Base-by-base conservation (phyloP, 345 rosid species). In the Hibiscus tridactylites region DNA sequence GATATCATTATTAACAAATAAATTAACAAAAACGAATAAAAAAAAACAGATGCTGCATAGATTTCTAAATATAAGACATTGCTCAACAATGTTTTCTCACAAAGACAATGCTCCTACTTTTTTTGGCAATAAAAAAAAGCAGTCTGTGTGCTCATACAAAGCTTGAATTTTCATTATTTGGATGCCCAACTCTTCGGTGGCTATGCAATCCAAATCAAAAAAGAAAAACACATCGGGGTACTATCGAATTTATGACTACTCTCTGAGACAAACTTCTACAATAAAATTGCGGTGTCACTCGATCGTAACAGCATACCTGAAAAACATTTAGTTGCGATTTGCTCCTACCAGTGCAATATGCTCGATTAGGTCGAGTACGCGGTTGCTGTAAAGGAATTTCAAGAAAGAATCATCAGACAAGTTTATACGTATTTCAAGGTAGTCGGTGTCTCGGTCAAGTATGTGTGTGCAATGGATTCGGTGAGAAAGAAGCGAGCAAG, bases 271-370 rank as follows among this genome's bases (percentile, higher is more conserved):
- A 61, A 72, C 75, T 47, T 29, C 61, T 60, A 42, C 21, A 28
- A n/a, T 65, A 61, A 63, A 74, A 46, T 68, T 11, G 62, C 37
- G 6, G 42, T 2, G 47, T 54, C 29, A 17, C 60, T 16, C 56
- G 5, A 11, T 68, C 16, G 33, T 31, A 28, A 12, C 71, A 15
- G 56, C 72, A 9, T 56, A n/a, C 8, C 61, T 44, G 44, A 19
- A 13, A 46, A n/a, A 9, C 13, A 21, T 54, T 77, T 79, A 86
- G 61, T 76, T 62, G 74, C 29, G 79, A 74, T 63, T 77, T 52
- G 92, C 83, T 57, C 91, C 91, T 60, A 95, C 99, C 84, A 90
- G 69, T 9, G 99, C 93, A 93, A 95, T 95, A 86, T 92, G 97
- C 85, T 85, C 96, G 21, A 92, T 92, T 78, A 92, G 86, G 86